Conservation (phyloP, 2,329 filamentous ascomycete genomes). For the Davidsoniella australis region DNA sequence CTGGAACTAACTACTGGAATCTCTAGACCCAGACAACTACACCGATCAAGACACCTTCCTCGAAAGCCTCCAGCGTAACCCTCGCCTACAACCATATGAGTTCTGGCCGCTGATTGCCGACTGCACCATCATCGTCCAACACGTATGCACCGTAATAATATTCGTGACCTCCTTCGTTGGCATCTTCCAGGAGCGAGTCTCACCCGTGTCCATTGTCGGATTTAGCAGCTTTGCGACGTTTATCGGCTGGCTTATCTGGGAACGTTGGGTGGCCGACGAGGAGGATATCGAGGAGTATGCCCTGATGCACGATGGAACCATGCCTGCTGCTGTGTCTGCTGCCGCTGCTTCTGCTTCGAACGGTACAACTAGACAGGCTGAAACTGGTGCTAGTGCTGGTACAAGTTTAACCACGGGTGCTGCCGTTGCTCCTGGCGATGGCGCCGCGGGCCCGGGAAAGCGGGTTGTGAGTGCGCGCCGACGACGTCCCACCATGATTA, state of each 20-base stretch:
- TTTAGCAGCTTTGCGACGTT: conserved; percentile 72
- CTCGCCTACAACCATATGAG: conserved; percentile 82
- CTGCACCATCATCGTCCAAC: conserved; percentile 90
- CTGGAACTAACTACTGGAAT: neutral
- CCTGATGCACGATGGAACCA: conserved; percentile 16
- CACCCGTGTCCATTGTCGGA: conserved; percentile 72
- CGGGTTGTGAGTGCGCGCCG: conserved; percentile 10
- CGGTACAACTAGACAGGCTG: too few relatives aligned
- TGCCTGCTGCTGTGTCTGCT: neutral
- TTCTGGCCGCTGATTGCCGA: conserved; percentile 96
- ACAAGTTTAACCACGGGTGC: conserved; percentile 7
- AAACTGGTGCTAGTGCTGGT: neutral
- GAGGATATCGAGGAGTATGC: conserved; percentile 31
- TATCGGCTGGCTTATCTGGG: conserved; percentile 79
- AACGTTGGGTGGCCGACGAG: conserved; percentile 69
- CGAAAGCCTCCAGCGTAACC: conserved; percentile 87
- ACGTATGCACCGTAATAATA: conserved; percentile 85
- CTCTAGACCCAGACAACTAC: conserved; percentile 86
- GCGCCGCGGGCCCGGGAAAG: conserved; percentile 1
- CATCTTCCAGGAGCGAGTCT: conserved; percentile 76
- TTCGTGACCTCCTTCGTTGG: conserved; percentile 88
- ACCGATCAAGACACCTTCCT: conserved; percentile 94
- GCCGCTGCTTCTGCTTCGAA: neutral
- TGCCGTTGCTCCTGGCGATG: neutral
- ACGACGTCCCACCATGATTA: conserved; percentile 12